Evolutionary conservation across 2,329 filamentous ascomycete genomes (phyloP), one percentile per base, ranked within the genome.

Genomic region (Sporothrix sp.): DNA sequence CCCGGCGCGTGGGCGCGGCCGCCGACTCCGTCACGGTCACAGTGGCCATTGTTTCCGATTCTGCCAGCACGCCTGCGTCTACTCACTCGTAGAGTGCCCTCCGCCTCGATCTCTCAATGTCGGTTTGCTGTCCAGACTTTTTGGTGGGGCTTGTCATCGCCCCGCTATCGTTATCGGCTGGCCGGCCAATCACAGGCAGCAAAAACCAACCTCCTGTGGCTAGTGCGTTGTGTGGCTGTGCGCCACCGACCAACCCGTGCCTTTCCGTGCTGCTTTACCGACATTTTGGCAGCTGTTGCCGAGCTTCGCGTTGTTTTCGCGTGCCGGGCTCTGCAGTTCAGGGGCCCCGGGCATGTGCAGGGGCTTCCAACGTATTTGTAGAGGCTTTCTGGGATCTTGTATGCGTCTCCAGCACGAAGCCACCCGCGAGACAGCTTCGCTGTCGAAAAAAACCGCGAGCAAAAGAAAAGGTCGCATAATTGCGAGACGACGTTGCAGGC

Each of bases 1-100:
- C 42, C 14, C 40, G 40, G 33, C 35, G 20, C n/a, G 44, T 37
- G 20, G 45, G 21, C 36, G 75, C 82, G 57, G 84, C 81, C 74
- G 86, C 81, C 55, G 67, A 73, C 56, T 65, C 61, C 23, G 68
- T 73, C 55, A 66, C 60, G 21, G 68, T 71, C 18, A 61, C 56
- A 9, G 62, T 62, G n/a, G 64, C 59, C 63, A 65, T 47, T 13
- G 32, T 27, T 21, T 35, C 28, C 4, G 20, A 9, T 18, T n/a
- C 16, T 20, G 28, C n/a, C n/a, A n/a, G n/a, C n/a, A n/a, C n/a
- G n/a, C n/a, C n/a, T n/a, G n/a, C n/a, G n/a, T n/a, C n/a, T n/a
- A n/a, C n/a, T n/a, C n/a, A n/a, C n/a, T n/a, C n/a, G n/a, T n/a
- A n/a, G n/a, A n/a, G n/a, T n/a, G n/a, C n/a, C n/a, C n/a, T n/a